Evolutionary conservation across 345 rosid species (phyloP), one percentile per base, ranked within the genome.

Genomic region (Gossypium herbaceum): DNA sequence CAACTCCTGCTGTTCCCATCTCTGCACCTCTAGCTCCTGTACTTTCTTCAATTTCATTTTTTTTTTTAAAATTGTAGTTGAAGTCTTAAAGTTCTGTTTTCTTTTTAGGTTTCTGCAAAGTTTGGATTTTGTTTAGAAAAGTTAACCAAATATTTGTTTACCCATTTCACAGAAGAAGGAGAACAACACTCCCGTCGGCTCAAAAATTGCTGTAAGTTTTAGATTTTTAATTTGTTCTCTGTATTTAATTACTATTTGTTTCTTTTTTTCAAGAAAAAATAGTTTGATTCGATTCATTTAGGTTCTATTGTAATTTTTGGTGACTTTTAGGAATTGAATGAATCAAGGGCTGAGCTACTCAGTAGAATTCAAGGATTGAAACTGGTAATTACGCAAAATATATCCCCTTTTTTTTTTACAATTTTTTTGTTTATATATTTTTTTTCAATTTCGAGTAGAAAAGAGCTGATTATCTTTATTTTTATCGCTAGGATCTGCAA

Each of bases 331-430:
- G 98, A 92, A 80, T 68, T 92, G 74, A 93, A 82, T 10, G 97
- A 92, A 75, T 94, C 99, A 51, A 91, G 99, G 64, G 77, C 89
- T 0, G 98, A 92, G 87, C 84, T 94, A 70, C 91, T 86, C 64
- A 85, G 79, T 78, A 82, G 98, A 84, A 90, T 92, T 74, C 95
- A 92, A 80, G 91, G 92, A 75, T 86, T 95, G 68, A 92, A 94
- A 73, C 96, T 89, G 95, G 97, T 88, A 41, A 68, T 20, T 60
- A 2, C 45, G 13, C 19, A 34, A 13, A 12, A 6, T 41, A 9
- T n/a, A 29, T n/a, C 1, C 13, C 6, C 39, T 0, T 11, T 9
- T 20, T 9, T 20, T 41, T n/a, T 12, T 47, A 13, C 12, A 12
- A 44, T 62, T 67, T 47, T 41, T 39, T 66, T 12, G 76, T 24